phyloP scores from a whole-genome alignment of 257 asterid species.

The Linderniella brevidens region DNA sequence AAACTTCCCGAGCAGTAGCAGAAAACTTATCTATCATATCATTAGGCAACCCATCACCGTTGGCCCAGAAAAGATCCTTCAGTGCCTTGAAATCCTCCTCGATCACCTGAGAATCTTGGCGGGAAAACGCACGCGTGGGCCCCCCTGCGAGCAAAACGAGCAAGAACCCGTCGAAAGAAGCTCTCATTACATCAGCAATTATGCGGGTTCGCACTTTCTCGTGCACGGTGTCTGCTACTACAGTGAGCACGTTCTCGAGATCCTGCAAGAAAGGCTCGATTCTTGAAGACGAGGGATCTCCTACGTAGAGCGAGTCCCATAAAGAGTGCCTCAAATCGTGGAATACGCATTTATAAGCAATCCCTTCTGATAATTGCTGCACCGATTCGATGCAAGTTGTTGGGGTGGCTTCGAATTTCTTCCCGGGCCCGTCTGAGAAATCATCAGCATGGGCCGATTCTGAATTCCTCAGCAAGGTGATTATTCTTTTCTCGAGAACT shows the following conservation, averaged over 20 bases:
- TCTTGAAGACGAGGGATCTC: slow-evolving; percentile 71
- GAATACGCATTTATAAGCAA: slow-evolving; percentile 66
- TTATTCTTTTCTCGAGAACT: slow-evolving; percentile 67
- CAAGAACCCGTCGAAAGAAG: slow-evolving; percentile 73
- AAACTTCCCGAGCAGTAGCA: slow-evolving; percentile 42
- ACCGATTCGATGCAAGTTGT: slow-evolving; percentile 73
- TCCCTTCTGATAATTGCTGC: slow-evolving; percentile 66
- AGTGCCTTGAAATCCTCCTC: slow-evolving; percentile 85
- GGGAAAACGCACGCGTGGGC: slow-evolving; percentile 56
- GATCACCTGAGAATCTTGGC: slow-evolving; percentile 46
- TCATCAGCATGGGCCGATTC: slow-evolving; percentile 84
- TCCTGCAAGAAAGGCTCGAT: slow-evolving; percentile 75
- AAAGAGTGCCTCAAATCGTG: slow-evolving; percentile 52
- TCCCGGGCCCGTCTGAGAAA: slow-evolving; percentile 49
- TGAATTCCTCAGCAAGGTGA: slow-evolving; percentile 73
- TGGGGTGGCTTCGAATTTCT: slow-evolving; percentile 77
- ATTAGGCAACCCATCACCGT: slow-evolving; percentile 78
- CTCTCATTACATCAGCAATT: slow-evolving; percentile 77
- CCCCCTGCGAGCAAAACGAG: slow-evolving; percentile 92
- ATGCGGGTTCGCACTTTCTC: slow-evolving; percentile 67
- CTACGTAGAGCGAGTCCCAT: slow-evolving; percentile 63
- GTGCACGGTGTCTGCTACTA: slow-evolving; percentile 58
- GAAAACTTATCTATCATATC: slow-evolving; percentile 63
- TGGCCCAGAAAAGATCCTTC: slow-evolving; percentile 77
- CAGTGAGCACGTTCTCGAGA: slow-evolving; percentile 50